Conservation (phyloP, 208 protist species). For the Herpetomonas tarakana region DNA sequence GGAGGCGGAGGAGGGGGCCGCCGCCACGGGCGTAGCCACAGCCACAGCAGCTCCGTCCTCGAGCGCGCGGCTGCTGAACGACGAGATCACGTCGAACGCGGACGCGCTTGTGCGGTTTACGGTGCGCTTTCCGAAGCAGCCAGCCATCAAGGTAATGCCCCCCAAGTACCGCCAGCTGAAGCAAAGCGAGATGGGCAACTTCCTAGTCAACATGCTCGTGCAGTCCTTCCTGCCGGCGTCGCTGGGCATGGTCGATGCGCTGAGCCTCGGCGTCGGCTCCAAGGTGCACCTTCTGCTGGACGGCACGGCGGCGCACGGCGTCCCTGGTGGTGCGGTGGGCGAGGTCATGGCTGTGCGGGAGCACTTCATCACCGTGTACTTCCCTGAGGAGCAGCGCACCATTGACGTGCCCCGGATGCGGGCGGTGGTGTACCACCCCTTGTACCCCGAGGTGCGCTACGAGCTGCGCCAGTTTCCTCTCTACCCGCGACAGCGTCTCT, state of each 20-base stretch:
- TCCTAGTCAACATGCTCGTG: conserved; percentile 71
- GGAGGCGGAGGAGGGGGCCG: conserved; percentile 5
- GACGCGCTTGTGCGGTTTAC: conserved; percentile 53
- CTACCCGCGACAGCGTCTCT: conserved; percentile 69
- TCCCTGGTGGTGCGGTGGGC: conserved; percentile 73
- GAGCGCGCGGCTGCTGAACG: conserved; percentile 17
- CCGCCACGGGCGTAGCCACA: conserved; percentile 7
- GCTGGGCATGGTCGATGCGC: conserved; percentile 58
- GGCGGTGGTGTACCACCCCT: conserved; percentile 59
- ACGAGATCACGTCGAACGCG: conserved; percentile 67
- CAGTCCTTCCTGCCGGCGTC: conserved; percentile 46
- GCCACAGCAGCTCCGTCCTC: no score
- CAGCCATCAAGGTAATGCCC: conserved; percentile 51
- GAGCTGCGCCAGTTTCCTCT: conserved; percentile 84
- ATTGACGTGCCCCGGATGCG: conserved; percentile 78
- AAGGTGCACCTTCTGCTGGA: conserved; percentile 74
- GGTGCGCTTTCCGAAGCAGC: conserved; percentile 77
- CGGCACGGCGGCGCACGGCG: conserved; percentile 40
- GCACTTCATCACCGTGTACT: conserved; percentile 79
- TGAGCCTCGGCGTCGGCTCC: conserved; percentile 72
- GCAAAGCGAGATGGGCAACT: conserved; percentile 75
- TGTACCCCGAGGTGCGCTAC: conserved; percentile 74
- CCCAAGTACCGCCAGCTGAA: conserved; percentile 56
- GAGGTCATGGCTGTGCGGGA: conserved; percentile 75
- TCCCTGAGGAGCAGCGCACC: conserved; percentile 67